Base-by-base conservation (phyloP, 306 rosid species). In the Cercis canadensis region DNA sequence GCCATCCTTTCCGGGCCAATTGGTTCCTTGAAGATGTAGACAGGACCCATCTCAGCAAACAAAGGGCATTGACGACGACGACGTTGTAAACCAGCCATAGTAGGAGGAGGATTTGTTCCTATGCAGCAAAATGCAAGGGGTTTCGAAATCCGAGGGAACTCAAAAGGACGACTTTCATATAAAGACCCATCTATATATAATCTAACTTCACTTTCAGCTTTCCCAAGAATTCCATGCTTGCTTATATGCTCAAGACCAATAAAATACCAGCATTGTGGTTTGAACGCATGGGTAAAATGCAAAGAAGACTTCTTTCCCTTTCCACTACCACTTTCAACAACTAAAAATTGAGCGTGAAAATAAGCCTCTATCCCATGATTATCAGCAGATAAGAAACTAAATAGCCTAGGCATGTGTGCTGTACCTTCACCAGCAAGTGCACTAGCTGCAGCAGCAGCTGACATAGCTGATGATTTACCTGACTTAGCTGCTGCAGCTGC, bases 401-500 rank as follows among this genome's bases (percentile, higher is more conserved):
- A 94, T 45, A 94, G 78, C 39, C 99, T 87, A 3, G 99, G 99
- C 99, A 94, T 94, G 86, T 91, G 97, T 29, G 88, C 87, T 39
- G 97, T 94, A 71, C 99, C 97, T 87, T 94, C 99, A 65, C 97
- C 99, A 53, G 97, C 95, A 65, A 94, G 99, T 39, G 97, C 99
- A 80, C 99, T 91, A 68, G 99, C 99, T 53, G 99, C 99, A 11
- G 99, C 99, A 37, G 99, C 99, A 78, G 99, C 97, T 29, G 99
- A 91, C 96, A 94, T 87, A 58, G 97, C 99, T 47, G 99, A 94
- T 16, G 99, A 89, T 79, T 90, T 94, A 64, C 99, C 99, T 3
- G 99, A 91, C 75, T 78, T 94, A 13, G 96, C 99, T 1, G 96
- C 92, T 40, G 95, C 97, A 37, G 99, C 97, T 29, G 97, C 97